A percentile compares a stretch with the other conserved stretches of the same genome.
phyloP scores from a whole-genome alignment of 495 filamentous ascomycete genomes.

The Hypomontagnella submonticulosa region DNA sequence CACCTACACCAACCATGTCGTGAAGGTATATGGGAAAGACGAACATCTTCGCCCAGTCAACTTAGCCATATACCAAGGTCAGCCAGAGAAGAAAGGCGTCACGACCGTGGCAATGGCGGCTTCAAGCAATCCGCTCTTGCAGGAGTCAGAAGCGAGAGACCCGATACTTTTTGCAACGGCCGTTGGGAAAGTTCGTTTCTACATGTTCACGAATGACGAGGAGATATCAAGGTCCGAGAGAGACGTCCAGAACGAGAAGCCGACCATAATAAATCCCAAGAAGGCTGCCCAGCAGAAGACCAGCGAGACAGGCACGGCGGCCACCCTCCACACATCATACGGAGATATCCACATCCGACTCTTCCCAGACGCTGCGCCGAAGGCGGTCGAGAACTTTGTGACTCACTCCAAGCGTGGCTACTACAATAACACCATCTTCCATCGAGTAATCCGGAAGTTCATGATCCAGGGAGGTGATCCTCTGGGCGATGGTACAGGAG shows the following conservation, averaged over 20 bases:
- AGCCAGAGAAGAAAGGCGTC: slow-evolving; percentile 88
- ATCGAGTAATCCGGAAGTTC: slow-evolving; percentile 96
- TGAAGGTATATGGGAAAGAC: slow-evolving; percentile 88
- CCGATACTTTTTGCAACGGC: slow-evolving; percentile 88
- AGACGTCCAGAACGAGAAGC: slow-evolving; percentile 96
- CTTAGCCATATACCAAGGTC: slow-evolving; percentile 92
- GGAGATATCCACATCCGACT: slow-evolving; percentile 95
- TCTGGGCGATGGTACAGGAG: slow-evolving; percentile 92
- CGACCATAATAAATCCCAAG: slow-evolving; percentile 62
- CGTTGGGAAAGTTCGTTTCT: slow-evolving; percentile 91
- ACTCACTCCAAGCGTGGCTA: slow-evolving; percentile 89
- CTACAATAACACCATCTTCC: slow-evolving; percentile 98
- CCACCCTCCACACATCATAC: slow-evolving; percentile 90
- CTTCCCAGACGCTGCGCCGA: slow-evolving; percentile 91
- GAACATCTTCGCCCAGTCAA: slow-evolving; percentile 86
- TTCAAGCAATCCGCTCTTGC: slow-evolving; percentile 88
- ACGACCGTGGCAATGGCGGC: slow-evolving; percentile 99
- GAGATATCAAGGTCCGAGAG: slow-evolving; percentile 85
- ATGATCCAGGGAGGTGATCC: slow-evolving; percentile 98
- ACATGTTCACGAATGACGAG: slow-evolving; percentile 95
- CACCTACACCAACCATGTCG: slow-evolving; percentile 88
- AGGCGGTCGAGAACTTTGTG: slow-evolving; percentile 98
- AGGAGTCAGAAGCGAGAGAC: slow-evolving; percentile 91
- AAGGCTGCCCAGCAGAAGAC: slow-evolving; percentile 65
- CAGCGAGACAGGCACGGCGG: slow-evolving; percentile 77